Conservation (phyloP, 225 moss, liverwort and hornwort genomes). For the Anthoceros angustus region DNA sequence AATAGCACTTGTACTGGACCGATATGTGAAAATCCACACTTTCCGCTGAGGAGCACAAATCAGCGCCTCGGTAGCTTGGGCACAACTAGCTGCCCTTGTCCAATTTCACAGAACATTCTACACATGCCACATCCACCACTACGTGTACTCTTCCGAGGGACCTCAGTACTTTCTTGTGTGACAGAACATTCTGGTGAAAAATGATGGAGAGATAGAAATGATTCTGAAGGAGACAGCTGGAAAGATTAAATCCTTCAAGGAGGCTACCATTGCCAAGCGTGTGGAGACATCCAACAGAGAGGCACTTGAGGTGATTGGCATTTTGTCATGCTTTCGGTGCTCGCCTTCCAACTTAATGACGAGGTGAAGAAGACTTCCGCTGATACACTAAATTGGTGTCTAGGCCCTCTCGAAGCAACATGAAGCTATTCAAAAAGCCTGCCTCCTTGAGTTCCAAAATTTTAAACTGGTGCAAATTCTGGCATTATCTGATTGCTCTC, state of each 20-base stretch:
- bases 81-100: too few relatives aligned
- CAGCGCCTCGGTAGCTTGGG: neutral
- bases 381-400: neutral
- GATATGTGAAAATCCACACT: too few relatives aligned
- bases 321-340: neutral
- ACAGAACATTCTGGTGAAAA: slow-evolving; percentile 2
- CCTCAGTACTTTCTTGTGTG: neutral
- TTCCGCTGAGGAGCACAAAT: too few relatives aligned
- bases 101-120: too few relatives aligned
- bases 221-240: neutral
- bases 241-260: neutral
- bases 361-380: neutral
- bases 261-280: slow-evolving; percentile 1
- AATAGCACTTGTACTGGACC: too few relatives aligned
- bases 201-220: neutral
- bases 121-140: neutral
- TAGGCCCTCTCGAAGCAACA: slow-evolving; percentile 2
- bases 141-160: neutral
- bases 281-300: neutral
- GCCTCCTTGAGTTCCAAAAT: neutral
- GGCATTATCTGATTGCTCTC: neutral
- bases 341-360: neutral
- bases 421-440: neutral
- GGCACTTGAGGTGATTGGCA: neutral
- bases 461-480: neutral